These are phyloP conservation scores for Gastrolobium villosum DNA, from an alignment of 306 rosid genomes.

Conservation along the genomic window DNA sequence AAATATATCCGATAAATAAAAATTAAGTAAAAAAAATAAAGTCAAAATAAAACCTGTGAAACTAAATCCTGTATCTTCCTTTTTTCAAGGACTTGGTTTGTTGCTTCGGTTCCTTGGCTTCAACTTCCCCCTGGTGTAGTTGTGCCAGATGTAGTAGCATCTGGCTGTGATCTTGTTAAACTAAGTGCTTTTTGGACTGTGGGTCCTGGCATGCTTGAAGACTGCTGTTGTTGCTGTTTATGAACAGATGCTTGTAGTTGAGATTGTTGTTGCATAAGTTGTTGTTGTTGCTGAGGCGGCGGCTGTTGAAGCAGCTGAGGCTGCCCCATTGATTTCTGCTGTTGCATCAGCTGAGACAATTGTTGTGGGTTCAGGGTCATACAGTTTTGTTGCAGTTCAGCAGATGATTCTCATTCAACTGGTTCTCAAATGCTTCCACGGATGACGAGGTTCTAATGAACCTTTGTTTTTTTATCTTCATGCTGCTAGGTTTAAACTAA, in stretches of 20 bases:
- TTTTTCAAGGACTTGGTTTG: slow-evolving; percentile 98
- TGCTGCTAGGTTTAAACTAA: slow-evolving; percentile 38
- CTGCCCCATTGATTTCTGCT: slow-evolving; percentile 78
- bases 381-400: slow-evolving; percentile 74
- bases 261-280: slow-evolving; percentile 63
- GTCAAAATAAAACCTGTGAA: slow-evolving; percentile 74
- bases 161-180: slow-evolving; percentile 98
- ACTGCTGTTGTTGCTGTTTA: slow-evolving; percentile 91
- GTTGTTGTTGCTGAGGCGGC: slow-evolving; percentile 53
- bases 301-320: slow-evolving; percentile 75
- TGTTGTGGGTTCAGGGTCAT: slow-evolving; percentile 73
- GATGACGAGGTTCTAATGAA: slow-evolving; percentile 38
- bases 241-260: slow-evolving; percentile 77
- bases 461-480: slow-evolving; percentile 20
- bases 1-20: slow-evolving; percentile 39
- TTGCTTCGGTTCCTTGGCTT: slow-evolving; percentile 98
- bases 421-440: slow-evolving; percentile 44
- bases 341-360: slow-evolving; percentile 85
- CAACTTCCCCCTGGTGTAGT: slow-evolving; percentile 99
- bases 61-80: slow-evolving; percentile 98
- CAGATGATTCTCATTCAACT: slow-evolving; percentile 57
- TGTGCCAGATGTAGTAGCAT: slow-evolving; percentile 94
- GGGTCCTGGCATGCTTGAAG: slow-evolving; percentile 86
- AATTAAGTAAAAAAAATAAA: slow-evolving; percentile 12
- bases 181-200: slow-evolving; percentile 93